Evolutionary conservation across 768 basidiomycete species (phyloP), one percentile per base, ranked within the genome.

Genomic region (Podaxis mareebaensis): DNA sequence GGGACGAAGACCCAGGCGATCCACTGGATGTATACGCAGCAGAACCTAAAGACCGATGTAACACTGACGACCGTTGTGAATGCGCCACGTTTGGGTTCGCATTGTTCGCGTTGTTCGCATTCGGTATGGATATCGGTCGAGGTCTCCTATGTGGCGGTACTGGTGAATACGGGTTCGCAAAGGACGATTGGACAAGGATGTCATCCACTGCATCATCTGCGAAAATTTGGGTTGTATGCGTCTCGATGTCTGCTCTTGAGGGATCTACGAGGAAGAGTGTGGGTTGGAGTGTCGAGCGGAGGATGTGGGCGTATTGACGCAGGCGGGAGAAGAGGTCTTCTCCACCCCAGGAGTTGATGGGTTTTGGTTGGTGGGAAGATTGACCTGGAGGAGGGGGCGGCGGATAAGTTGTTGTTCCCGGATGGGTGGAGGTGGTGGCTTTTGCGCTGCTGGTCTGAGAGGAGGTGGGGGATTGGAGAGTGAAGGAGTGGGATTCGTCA

Each of bases 231-330:
- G 78, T 93, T 17, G 92, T 90, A 72, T 99, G 96, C 0, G 92
- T 84, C 67, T 99, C 96, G 42, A 96, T 85, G 75, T 99, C 97
- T n/a, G 88, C 83, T 56, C 90, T 83, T 48, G 92, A 95, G 0
- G 97, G 97, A 73, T 99, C 96, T 56, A 99, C 81, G 51, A 99
- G 84, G 78, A 90, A 99, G 3, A 99, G 76, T 1, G 89, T 84
- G 7, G 95, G 86, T 66, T 97, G 92, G 10, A 99, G 80, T 36
- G 85, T 89, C 1, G 94, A 96, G 17, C 93, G 90, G 44, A 98
- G 81, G 55, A 99, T 76, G 68, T 92, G 88, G 1, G 91, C 85
- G 70, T 95, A 94, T 20, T 81, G 81, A 53, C 89, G 82, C 5
- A 99, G 78, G 11, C 91, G 87, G 13, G 86, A 80, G 6, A 97